A percentile compares a stretch with the other conserved stretches of the same genome.
These are phyloP conservation scores for Testicularia cyperi DNA, from an alignment of 1,284 basidiomycete species.

Conservation along the genomic window DNA sequence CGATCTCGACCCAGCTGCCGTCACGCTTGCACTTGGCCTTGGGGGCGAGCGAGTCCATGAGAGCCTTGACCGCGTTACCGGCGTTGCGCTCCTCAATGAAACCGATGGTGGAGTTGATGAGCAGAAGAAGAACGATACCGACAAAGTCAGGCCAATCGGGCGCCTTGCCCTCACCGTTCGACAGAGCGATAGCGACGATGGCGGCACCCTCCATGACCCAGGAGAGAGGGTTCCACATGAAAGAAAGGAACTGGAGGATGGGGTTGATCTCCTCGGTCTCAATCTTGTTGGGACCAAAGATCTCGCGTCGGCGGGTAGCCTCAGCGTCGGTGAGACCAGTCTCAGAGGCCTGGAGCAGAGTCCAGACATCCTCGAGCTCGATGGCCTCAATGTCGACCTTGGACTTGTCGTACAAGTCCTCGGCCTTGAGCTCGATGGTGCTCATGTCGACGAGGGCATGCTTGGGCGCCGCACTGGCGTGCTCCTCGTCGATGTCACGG, in stretches of 20 bases:
- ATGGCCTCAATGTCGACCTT: slow-evolving; percentile 98
- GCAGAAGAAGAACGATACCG: slow-evolving; percentile 86
- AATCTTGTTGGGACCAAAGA: slow-evolving; percentile 96
- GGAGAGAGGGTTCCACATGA: slow-evolving; percentile 53
- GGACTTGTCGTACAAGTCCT: slow-evolving; percentile 96
- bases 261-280: slow-evolving; percentile 70
- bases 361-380: slow-evolving; percentile 94
- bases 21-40: slow-evolving; percentile 76
- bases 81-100: slow-evolving; percentile 97
- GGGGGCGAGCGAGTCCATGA: slow-evolving; percentile 98
- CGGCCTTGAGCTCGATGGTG: slow-evolving; percentile 80
- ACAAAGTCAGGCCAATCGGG: slow-evolving; percentile 98
- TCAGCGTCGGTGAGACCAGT: slow-evolving; percentile 76
- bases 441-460: slow-evolving; percentile 62
- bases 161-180: slow-evolving; percentile 81
- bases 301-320: slow-evolving; percentile 78
- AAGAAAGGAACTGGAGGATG: slow-evolving; percentile 62
- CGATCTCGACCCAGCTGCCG: slow-evolving; percentile 64
- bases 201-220: slow-evolving; percentile 99
- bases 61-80: slow-evolving; percentile 96
- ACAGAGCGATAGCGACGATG: slow-evolving; percentile 90
- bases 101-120: slow-evolving; percentile 95
- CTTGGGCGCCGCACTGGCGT: slow-evolving; percentile 41
- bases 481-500: slow-evolving; percentile 46
- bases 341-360: slow-evolving; percentile 82